phyloP scores from a whole-genome alignment of 164 flowering plant species.

The Sextonia rubra region DNA sequence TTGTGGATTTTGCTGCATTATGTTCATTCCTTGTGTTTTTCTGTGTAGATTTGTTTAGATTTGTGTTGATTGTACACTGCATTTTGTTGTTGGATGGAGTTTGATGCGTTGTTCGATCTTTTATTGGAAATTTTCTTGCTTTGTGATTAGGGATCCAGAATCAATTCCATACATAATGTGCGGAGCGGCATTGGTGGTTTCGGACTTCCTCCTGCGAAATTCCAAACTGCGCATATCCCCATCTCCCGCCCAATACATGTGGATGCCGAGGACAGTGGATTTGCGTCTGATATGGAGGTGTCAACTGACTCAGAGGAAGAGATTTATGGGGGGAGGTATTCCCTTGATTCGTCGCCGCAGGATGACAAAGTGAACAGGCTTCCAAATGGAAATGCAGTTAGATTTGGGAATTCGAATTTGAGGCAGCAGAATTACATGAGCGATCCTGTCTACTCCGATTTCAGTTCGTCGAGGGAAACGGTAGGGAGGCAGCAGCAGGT shows the following conservation, averaged over 20 bases:
- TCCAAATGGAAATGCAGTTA: slow-evolving; percentile 16
- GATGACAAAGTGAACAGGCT: slow-evolving; percentile 22
- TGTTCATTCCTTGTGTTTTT: neutral
- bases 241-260: slow-evolving; percentile 25
- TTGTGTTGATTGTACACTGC: neutral
- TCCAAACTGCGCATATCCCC: slow-evolving; percentile 63
- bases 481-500: slow-evolving; percentile 9
- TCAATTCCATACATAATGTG: slow-evolving; percentile 27
- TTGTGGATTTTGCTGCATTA: too few species aligned
- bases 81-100: neutral
- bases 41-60: too few species aligned
- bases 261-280: slow-evolving; percentile 40
- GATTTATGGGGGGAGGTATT: slow-evolving; percentile 50
- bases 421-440: slow-evolving; percentile 20
- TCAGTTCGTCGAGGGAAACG: slow-evolving; percentile 29
- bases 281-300: slow-evolving; percentile 61
- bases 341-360: slow-evolving; percentile 50
- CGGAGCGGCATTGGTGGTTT: slow-evolving; percentile 35
- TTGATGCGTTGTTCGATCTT: neutral
- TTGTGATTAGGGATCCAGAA: slow-evolving; percentile 22
- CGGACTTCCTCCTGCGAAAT: slow-evolving; percentile 62
- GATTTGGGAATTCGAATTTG: slow-evolving; percentile 9
- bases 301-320: slow-evolving; percentile 62
- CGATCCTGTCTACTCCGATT: slow-evolving; percentile 27
- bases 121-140: slow-evolving; percentile 11